Evolutionary conservation across 2,329 filamentous ascomycete species (phyloP).

Genomic region (Sordariomycetes sp.): DNA sequence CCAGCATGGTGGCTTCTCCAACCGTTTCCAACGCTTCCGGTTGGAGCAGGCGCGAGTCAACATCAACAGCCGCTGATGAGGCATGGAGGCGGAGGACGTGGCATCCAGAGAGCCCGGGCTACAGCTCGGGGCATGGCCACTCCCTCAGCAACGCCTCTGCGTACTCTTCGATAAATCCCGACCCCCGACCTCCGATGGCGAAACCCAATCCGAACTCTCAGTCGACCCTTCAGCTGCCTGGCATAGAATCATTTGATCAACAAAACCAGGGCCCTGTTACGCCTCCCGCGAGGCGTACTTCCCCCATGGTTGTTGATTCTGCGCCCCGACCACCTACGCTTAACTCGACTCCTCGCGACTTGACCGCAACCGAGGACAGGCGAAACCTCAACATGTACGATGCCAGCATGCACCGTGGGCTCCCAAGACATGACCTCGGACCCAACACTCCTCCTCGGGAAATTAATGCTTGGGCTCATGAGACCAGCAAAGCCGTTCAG

Average conservation of each 20-base stretch:
- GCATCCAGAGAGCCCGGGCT: conserved; percentile 70
- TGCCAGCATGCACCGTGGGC: conserved; percentile 53
- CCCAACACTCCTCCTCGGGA: conserved; percentile 40
- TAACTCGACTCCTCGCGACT: conserved; percentile 15
- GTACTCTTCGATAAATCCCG: conserved; percentile 50
- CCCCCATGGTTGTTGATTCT: conserved; percentile 69
- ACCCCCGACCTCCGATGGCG: conserved; percentile 38
- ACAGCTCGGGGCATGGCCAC: conserved; percentile 47
- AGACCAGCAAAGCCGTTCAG: conserved; percentile 45
- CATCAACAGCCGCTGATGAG: conserved; percentile 54
- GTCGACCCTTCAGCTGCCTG: conserved; percentile 62
- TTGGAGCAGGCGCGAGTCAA: conserved; percentile 58
- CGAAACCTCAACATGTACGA: conserved; percentile 53
- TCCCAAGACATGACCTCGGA: conserved; percentile 59
- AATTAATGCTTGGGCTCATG: conserved; percentile 46
- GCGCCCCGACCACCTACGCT: conserved; percentile 23
- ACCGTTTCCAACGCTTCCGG: conserved; percentile 49
- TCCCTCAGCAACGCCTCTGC: conserved; percentile 72
- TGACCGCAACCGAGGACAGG: conserved; percentile 31
- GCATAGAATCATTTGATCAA: conserved; percentile 88
- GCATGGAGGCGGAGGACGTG: conserved; percentile 80
- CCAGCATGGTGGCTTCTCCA: conserved; percentile 54
- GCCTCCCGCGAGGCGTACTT: conserved; percentile 40
- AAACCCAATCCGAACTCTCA: conserved; percentile 39
- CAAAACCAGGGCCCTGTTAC: background rate